Evolutionary conservation across 225 moss, liverwort and hornwort genomes (phyloP).

Genomic region (Pseudoscleropodium purum): DNA sequence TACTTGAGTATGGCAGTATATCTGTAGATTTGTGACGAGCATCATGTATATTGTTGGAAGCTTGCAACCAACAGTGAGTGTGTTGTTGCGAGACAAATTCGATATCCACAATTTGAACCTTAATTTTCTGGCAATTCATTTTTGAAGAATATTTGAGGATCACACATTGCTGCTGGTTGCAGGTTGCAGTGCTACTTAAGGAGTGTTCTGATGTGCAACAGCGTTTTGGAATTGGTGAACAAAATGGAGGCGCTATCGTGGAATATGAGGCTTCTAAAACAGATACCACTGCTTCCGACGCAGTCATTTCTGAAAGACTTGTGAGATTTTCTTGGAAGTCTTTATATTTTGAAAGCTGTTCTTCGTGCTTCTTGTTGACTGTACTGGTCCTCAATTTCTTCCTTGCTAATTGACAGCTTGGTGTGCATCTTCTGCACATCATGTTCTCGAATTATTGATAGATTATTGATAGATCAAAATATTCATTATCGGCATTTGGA

Average conservation of each 20-base stretch:
- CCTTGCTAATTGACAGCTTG: background rate
- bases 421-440: background rate
- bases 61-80: background rate
- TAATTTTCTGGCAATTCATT: background rate
- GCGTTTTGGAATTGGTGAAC: conserved; percentile 75
- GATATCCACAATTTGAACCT: background rate
- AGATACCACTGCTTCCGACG: conserved; percentile 67
- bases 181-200: conserved; percentile 87
- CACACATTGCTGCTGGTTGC: background rate
- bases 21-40: background rate
- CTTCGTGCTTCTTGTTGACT: background rate
- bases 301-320: conserved; percentile 81
- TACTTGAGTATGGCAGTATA: background rate
- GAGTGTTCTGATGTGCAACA: conserved; percentile 88
- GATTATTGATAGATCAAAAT: background rate
- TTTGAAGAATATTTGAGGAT: background rate
- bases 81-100: background rate
- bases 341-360: background rate
- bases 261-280: conserved; percentile 40
- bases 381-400: background rate
- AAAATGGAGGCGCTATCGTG: conserved; percentile 59
- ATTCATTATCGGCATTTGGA: background rate
- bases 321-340: conserved; percentile 17
- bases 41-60: background rate
- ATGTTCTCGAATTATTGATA: background rate